Evolutionary conservation across 2,329 filamentous ascomycete genomes (phyloP), one percentile per base, ranked within the genome.

Genomic region (Xylariaceae sp.): DNA sequence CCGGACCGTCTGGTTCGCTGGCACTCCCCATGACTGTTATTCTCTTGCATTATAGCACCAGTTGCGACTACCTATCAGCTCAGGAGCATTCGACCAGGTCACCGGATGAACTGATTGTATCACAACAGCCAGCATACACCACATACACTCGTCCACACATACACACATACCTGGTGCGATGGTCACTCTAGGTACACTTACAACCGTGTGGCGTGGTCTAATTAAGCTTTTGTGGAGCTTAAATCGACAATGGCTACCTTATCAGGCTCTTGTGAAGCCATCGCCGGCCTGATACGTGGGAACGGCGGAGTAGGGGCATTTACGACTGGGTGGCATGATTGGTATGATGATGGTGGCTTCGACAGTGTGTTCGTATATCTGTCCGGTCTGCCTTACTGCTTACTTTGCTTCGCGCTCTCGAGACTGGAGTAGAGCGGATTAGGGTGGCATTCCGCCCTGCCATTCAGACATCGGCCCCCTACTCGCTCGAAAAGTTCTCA

Each of bases 161-260:
- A 51, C 11, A 52, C 57, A 15, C n/a, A 34, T 47, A 52, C 17
- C 54, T 44, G 49, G 49, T 51, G 51, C 35, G 35, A 39, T 54
- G 23, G 17, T 53, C 34, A 48, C 49, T 55, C 44, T 39, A 17
- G 11, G 18, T 53, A 56, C 50, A 37, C 47, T 51, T 37, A 18
- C 34, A 4, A 53, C 23, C 18, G 49, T 49, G 66, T 65, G 64
- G 61, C 64, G 58, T 64, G 65, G 68, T 68, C 61, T 58, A 68
- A 67, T 67, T 68, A 69, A 69, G 68, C 67, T 68, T 68, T 69
- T 69, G 67, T 69, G 66, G 68, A 68, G 64, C 66, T 62, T 55
- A 52, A 52, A 63, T 60, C 52, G 62, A 65, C 66, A 63, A 55
- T 62, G 59, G 60, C 57, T 52, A 61, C 17, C 23, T 51, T 13